Conservation (phyloP, 495 filamentous ascomycete genomes). For the Lindgomyces ingoldianus region DNA sequence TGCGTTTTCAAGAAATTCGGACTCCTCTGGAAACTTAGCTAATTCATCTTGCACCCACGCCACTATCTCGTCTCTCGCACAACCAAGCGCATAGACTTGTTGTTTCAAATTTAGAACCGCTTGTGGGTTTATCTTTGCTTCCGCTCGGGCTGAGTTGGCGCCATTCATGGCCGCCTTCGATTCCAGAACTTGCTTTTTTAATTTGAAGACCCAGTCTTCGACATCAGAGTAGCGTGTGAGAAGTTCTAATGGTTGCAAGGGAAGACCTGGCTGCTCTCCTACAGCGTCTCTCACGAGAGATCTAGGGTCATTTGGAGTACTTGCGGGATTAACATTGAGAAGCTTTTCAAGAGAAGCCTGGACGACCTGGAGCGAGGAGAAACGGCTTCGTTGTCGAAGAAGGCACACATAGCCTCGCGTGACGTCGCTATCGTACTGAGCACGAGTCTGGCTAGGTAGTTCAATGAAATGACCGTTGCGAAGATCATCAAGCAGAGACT, state of each 20-base stretch:
- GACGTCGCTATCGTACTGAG: slow-evolving; percentile 25
- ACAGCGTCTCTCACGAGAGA: slow-evolving; percentile 17
- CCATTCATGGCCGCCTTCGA: slow-evolving; percentile 27
- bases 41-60: slow-evolving; percentile 44
- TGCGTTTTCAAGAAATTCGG: slow-evolving; percentile 23
- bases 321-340: slow-evolving; percentile 14
- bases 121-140: neutral
- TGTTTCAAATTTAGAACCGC: slow-evolving; percentile 5
- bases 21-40: slow-evolving; percentile 38
- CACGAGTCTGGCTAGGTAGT: slow-evolving; percentile 6
- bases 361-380: slow-evolving; percentile 29
- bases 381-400: slow-evolving; percentile 28
- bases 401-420: slow-evolving; percentile 25
- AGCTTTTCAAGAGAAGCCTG: slow-evolving; percentile 31
- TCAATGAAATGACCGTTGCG: slow-evolving; percentile 13
- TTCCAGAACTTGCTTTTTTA: slow-evolving; percentile 36
- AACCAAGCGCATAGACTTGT: slow-evolving; percentile 38
- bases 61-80: slow-evolving; percentile 41
- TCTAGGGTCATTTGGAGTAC: slow-evolving; percentile 11
- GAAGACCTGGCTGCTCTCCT: slow-evolving; percentile 32
- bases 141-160: slow-evolving; percentile 1
- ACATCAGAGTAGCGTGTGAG: neutral
- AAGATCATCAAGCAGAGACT: slow-evolving; percentile 28
- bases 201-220: slow-evolving; percentile 13
- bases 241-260: slow-evolving; percentile 24